Conservation (phyloP, 2,329 filamentous ascomycete genomes). For the Venturia carpophila region DNA sequence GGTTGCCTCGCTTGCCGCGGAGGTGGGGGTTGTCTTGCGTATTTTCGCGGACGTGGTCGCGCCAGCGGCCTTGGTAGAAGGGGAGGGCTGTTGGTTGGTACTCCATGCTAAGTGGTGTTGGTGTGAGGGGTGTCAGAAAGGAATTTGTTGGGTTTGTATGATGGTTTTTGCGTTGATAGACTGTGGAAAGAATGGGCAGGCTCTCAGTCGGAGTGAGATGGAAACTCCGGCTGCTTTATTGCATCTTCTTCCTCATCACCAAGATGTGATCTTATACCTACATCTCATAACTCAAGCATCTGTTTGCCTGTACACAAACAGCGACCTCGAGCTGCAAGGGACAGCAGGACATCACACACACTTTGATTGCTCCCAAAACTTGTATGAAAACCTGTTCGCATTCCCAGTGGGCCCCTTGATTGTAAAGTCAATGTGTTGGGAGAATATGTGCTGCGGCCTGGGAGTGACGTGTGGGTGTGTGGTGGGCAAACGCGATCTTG, state of each 20-base stretch:
- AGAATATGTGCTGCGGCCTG: not conserved
- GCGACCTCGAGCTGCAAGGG: not conserved
- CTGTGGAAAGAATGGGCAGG: not conserved
- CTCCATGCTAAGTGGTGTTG: not conserved
- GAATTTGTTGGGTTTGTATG: too few relatives aligned
- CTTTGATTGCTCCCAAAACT: not conserved
- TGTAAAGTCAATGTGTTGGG: not conserved
- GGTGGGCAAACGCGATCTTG: conserved; percentile 1
- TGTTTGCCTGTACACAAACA: conserved; percentile 6
- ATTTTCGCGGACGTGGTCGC: conserved; percentile 11
- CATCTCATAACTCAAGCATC: not conserved
- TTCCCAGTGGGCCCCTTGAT: not conserved
- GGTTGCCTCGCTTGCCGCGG: conserved; percentile 28
- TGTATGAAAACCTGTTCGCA: conserved; percentile 6
- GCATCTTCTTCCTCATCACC: not conserved
- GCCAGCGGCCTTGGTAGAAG: conserved; percentile 12
- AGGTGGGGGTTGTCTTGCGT: conserved; percentile 12
- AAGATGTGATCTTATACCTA: not conserved
- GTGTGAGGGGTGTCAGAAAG: not conserved
- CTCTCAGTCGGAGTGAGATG: not conserved
- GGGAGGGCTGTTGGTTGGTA: conserved; percentile 12
- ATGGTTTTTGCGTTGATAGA: too few relatives aligned
- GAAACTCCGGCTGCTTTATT: not conserved
- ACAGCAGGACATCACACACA: conserved; percentile 1
- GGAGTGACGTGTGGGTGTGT: conserved; percentile 1